Evolutionary conservation across 768 basidiomycete species (phyloP).

Genomic region (Mycena alexandri): DNA sequence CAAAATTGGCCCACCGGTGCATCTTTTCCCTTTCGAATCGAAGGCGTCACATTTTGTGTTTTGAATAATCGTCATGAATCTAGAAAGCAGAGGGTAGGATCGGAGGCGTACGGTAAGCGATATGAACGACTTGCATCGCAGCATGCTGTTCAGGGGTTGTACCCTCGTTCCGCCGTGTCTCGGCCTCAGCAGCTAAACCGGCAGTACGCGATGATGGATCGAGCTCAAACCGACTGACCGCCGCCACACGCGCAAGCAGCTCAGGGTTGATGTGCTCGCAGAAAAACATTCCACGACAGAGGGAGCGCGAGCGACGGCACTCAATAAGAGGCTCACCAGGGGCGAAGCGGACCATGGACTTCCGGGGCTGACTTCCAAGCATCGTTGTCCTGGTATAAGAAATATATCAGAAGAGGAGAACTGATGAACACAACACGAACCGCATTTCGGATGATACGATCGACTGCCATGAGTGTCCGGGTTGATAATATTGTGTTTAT

Average conservation of each 20-base stretch:
- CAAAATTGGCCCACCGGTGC: background rate
- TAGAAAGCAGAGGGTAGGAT: background rate
- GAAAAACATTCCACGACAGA: no score
- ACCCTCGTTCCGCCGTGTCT: slow-evolving; percentile 2
- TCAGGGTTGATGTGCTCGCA: background rate
- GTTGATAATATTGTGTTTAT: background rate
- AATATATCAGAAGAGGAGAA: background rate
- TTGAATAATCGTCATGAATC: background rate
- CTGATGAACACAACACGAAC: no score
- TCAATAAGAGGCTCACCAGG: no score
- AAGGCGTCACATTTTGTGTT: background rate
- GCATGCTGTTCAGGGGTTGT: background rate
- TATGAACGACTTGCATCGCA: background rate
- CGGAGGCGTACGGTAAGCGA: background rate
- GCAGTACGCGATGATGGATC: background rate
- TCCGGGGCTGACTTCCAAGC: background rate
- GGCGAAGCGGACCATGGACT: background rate
- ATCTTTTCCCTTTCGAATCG: background rate
- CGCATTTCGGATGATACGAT: background rate
- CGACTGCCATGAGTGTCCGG: background rate
- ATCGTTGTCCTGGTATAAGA: background rate
- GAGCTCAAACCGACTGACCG: slow-evolving; percentile 2
- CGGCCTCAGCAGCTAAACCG: background rate
- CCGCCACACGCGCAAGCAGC: background rate
- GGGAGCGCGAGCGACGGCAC: no score